Evolutionary conservation across 78 protist species (phyloP).

Genomic region (Thecamonas trahens): DNA sequence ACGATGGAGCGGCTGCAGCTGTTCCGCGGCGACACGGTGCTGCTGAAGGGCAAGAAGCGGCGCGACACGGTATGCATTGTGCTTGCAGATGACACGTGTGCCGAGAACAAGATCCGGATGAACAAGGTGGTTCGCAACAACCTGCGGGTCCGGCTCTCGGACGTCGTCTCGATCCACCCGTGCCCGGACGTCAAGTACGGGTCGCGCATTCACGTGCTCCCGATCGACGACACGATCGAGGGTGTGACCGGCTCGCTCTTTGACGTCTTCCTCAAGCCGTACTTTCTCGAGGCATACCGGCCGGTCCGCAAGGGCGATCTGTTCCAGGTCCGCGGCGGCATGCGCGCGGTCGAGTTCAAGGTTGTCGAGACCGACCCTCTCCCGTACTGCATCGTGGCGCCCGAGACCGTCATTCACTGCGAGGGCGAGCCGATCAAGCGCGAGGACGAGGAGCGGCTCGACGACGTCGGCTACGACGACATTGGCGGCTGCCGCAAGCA

Average conservation of each 20-base stretch:
- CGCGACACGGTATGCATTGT: conserved; percentile 92
- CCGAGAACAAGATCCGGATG: conserved; percentile 87
- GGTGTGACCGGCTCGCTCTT: conserved; percentile 97
- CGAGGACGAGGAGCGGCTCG: conserved; percentile 92
- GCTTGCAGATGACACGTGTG: conserved; percentile 83
- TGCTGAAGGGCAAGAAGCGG: conserved; percentile 95
- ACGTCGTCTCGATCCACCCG: conserved; percentile 85
- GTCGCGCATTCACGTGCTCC: conserved; percentile 91
- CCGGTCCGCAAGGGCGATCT: conserved; percentile 95
- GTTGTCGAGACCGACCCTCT: conserved; percentile 97
- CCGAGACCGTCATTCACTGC: conserved; percentile 96
- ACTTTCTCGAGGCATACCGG: conserved; percentile 98
- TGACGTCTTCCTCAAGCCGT: conserved; percentile 95
- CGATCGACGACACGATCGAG: conserved; percentile 99
- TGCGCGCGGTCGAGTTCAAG: conserved; percentile 99
- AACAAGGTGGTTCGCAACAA: conserved; percentile 87
- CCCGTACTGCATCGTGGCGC: conserved; percentile 77
- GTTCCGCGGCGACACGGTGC: conserved; percentile 94
- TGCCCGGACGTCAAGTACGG: conserved; percentile 89
- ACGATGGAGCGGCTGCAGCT: conserved; percentile 85
- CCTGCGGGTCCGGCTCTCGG: conserved; percentile 90
- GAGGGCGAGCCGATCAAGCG: conserved; percentile 99
- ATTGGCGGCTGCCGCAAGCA: conserved; percentile 99
- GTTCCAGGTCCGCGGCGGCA: conserved; percentile 93
- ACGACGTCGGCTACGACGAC: conserved; percentile 97